Evolutionary conservation across 225 moss, liverwort and hornwort genomes (phyloP).

Genomic region (Polytrichum formosum): DNA sequence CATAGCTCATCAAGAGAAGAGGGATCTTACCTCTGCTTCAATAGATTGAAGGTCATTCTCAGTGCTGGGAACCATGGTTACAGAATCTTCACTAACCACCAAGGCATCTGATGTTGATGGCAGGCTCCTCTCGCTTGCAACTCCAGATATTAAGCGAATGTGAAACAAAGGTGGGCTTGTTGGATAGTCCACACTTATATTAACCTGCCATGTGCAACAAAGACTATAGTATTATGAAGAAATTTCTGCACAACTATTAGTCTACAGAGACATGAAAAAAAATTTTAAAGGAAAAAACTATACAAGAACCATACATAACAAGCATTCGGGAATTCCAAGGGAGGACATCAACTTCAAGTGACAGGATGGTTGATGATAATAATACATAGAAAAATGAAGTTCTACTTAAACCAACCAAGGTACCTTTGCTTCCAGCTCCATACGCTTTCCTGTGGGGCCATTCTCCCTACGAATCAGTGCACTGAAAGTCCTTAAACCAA

Average conservation of each 20-base stretch:
- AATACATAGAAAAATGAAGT: too few relatives aligned
- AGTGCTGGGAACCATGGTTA: constrained; percentile 30
- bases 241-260: too few relatives aligned
- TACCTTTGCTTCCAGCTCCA: constrained; percentile 90
- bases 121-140: constrained; percentile 28
- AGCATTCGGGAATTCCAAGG: too few relatives aligned
- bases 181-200: constrained; percentile 82
- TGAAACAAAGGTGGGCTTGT: constrained; percentile 65
- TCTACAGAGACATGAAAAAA: too few relatives aligned
- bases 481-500: constrained; percentile 61
- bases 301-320: too few relatives aligned
- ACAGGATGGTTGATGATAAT: too few relatives aligned
- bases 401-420: neutral
- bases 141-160: constrained; percentile 50
- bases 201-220: constrained; percentile 29
- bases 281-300: too few relatives aligned
- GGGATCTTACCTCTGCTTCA: constrained; percentile 63
- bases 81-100: constrained; percentile 42
- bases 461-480: constrained; percentile 72
- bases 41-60: constrained; percentile 64
- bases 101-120: constrained; percentile 58
- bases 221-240: too few relatives aligned
- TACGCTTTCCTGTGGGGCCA: constrained; percentile 66
- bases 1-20: too few relatives aligned
- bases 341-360: too few relatives aligned